Evolutionary conservation across 257 asterid species (phyloP), one percentile per base, ranked within the genome.

Genomic region (Solanum raphanifolium): DNA sequence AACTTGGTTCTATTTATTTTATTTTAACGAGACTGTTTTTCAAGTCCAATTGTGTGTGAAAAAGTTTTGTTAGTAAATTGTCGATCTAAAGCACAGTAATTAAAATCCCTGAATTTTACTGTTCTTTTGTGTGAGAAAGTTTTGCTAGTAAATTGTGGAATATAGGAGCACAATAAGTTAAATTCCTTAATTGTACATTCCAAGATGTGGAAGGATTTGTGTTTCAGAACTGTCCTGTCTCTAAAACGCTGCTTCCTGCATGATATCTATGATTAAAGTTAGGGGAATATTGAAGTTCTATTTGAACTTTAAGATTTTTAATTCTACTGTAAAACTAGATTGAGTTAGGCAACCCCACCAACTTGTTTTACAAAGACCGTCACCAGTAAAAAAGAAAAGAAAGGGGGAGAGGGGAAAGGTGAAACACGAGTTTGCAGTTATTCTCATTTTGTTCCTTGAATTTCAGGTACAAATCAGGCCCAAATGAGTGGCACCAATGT

Each of bases 401-500:
- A 15, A 79, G 7, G 66, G 66, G 66, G 66, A 25, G n/a, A 15
- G 8, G 25, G 38, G 38, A 27, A 48, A 82, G 27, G 43, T 82
- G 29, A 29, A 10, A 5, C 69, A 48, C 31, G 20, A 43, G 69
- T 18, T 82, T 82, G 85, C 25, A 82, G 27, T 48, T 82, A 82
- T 29, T 82, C 85, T 48, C 85, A 48, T 48, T 29, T 10, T 82
- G 69, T 65, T 88, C 87, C 84, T 81, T 89, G 65, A 27, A 39
- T 87, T 90, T 88, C 94, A 94, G 99, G 94, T 86, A 75, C 90
- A 83, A 94, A 89, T 92, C 96, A 90, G 84, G 73, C 88, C 87
- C 94, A 92, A 62, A 92, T 89, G 89, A 93, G 92, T 85, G 96
- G 96, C 78, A 90, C 96, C 5, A 96, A 96, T 88, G 96, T 83